Base-by-base conservation (phyloP, 2,329 filamentous ascomycete species). In the Fusarium tupiense region DNA sequence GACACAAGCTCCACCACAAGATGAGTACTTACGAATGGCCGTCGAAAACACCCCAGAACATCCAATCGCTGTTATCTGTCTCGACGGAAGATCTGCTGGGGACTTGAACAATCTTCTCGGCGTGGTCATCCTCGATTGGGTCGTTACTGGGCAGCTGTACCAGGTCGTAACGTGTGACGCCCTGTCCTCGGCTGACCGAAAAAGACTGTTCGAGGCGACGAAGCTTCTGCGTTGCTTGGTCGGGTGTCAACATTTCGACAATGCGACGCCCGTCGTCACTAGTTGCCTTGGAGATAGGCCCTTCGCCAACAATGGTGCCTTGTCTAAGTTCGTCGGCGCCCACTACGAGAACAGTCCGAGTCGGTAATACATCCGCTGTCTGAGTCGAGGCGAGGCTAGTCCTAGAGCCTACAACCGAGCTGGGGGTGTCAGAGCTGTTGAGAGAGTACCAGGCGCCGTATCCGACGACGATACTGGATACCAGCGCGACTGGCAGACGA, bases 11-110 rank as follows among this genome's bases (percentile, higher is more conserved):
- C 33, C 31, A 59, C 61, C 29, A 35, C 29, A 47, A 31, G 24
- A 67, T 40, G 26, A 49, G 17, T 38, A 88, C 89, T 83, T 86
- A 96, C 94, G 94, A 94, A 83, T 99, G 96, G 2, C 96, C 96
- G 81, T 99, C 96, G 83, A 98, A 99, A 24, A 99, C 95, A 66
- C 95, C 96, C 96, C 97, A 99, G 83, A 99, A 99, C 95, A 98
- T 98, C 96, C 96, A 99, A 83, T 99, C 97, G 71, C 90, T 94
- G 67, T 87, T 91, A 24, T 88, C 87, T 43, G 88, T 82, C 40
- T 81, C 77, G 29, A 80, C 78, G 31, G 78, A 78, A 84, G 80
- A 88, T 84, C 78, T 88, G 61, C 88, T 88, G 9, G 94, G 93
- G 14, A 98, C 91, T 83, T 98, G 94, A 53, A 99, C 94, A 79